phyloP scores from a whole-genome alignment of 208 protist genomes.

The Trypanosoma lewisi region DNA sequence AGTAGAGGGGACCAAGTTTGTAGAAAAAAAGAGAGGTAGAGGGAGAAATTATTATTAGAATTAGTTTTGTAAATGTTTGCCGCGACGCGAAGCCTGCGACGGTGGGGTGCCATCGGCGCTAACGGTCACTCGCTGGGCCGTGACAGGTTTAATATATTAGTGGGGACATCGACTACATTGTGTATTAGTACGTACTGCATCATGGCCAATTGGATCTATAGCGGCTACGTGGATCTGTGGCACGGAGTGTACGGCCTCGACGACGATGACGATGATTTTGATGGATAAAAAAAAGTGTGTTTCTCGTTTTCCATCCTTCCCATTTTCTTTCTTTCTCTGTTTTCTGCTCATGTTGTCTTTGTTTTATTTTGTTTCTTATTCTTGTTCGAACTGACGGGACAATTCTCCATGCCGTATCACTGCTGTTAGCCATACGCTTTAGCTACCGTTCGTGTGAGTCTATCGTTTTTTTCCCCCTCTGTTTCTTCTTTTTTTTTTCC shows the following conservation, averaged over 20 bases:
- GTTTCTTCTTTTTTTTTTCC: conserved; percentile 6
- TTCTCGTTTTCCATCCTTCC: neutral
- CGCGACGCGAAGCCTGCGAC: neutral
- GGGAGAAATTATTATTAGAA: too few species aligned
- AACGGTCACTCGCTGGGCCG: neutral
- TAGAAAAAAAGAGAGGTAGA: too few species aligned
- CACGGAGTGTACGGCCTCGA: conserved; percentile 71
- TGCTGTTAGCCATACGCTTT: neutral
- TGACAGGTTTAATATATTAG: neutral
- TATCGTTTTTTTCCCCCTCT: neutral
- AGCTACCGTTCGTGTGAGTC: neutral
- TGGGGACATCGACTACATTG: conserved; percentile 14
- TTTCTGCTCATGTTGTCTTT: too few species aligned
- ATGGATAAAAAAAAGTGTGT: neutral
- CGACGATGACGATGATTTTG: conserved; percentile 49
- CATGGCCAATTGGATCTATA: conserved; percentile 81
- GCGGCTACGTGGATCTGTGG: conserved; percentile 78
- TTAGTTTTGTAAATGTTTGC: neutral
- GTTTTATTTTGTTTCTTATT: too few species aligned
- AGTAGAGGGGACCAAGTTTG: neutral
- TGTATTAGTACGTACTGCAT: conserved; percentile 67
- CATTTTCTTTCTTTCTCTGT: neutral
- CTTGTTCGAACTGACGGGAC: too few species aligned
- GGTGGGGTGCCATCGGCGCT: neutral
- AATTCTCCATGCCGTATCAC: neutral